phyloP scores from a whole-genome alignment of 1,284 basidiomycete species.

The Meira nashicola region DNA sequence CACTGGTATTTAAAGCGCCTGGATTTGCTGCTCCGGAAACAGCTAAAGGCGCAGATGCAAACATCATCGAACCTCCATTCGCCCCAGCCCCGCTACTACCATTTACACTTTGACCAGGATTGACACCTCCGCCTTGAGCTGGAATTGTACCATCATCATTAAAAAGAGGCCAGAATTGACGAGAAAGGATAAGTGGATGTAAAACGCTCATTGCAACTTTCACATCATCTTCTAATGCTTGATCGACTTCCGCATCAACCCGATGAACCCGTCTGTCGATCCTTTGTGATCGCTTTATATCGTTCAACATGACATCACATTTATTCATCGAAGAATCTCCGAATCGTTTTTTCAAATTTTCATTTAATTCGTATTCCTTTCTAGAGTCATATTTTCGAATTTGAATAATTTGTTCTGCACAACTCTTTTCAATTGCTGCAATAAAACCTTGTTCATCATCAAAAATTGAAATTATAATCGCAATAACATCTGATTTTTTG shows the following conservation, averaged over 20 bases:
- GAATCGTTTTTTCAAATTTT: constrained; percentile 48
- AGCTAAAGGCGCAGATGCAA: background rate
- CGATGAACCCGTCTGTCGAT: constrained; percentile 19
- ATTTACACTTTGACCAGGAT: too few species aligned
- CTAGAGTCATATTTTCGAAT: constrained; percentile 38
- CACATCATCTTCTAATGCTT: background rate
- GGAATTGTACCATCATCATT: background rate
- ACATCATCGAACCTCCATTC: background rate
- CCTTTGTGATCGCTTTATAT: constrained; percentile 33
- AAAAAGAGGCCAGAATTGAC: constrained; percentile 49
- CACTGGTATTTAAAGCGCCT: background rate
- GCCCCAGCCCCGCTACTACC: too few species aligned
- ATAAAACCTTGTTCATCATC: constrained; percentile 47
- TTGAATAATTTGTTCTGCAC: constrained; percentile 44
- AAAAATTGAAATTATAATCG: constrained; percentile 49
- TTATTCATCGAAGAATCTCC: constrained; percentile 42
- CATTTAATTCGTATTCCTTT: constrained; percentile 44
- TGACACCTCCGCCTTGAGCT: too few species aligned
- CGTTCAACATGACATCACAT: constrained; percentile 51
- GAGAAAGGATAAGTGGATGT: constrained; percentile 42
- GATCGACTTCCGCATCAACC: too few species aligned
- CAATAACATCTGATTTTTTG: constrained; percentile 43
- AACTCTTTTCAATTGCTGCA: constrained; percentile 43
- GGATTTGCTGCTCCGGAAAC: background rate
- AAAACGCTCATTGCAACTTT: constrained; percentile 21